phyloP scores from a whole-genome alignment of 2,329 filamentous ascomycete species.

The Tothia fuscella region DNA sequence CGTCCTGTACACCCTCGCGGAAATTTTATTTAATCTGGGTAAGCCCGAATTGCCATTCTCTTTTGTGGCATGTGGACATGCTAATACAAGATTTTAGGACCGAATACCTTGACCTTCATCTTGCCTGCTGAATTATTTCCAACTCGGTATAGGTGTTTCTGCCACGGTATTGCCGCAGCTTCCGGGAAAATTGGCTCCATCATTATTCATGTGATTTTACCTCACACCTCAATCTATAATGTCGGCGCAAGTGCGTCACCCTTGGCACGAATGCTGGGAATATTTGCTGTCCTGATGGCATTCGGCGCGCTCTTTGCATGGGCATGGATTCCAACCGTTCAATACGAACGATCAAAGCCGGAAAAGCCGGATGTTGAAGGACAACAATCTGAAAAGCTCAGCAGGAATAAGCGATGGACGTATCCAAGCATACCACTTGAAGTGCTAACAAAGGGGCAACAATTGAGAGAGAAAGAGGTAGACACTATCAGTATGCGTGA shows the following conservation, averaged over 20 bases:
- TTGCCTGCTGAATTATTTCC: slow-evolving; percentile 46
- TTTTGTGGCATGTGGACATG: background rate
- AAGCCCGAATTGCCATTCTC: background rate
- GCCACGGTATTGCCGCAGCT: slow-evolving; percentile 42
- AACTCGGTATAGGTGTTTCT: slow-evolving; percentile 42
- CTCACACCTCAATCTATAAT: too few relatives aligned
- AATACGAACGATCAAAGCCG: slow-evolving; percentile 7
- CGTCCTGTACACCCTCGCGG: background rate
- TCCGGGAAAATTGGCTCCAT: slow-evolving; percentile 41
- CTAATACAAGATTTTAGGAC: too few relatives aligned
- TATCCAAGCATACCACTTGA: too few relatives aligned
- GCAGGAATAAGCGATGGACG: too few relatives aligned
- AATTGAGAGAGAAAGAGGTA: too few relatives aligned
- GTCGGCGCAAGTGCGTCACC: too few relatives aligned
- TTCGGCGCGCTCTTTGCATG: slow-evolving; percentile 12
- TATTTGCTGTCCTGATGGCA: slow-evolving; percentile 13
- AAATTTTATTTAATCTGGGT: slow-evolving; percentile 11
- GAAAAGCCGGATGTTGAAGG: too few relatives aligned
- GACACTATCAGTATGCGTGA: too few relatives aligned
- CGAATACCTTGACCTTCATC: slow-evolving; percentile 26
- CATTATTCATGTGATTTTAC: slow-evolving; percentile 29
- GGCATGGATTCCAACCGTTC: slow-evolving; percentile 12
- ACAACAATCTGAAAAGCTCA: too few relatives aligned
- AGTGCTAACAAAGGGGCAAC: too few relatives aligned
- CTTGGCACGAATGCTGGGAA: background rate